These are phyloP conservation scores for Reutealis trisperma DNA, from an alignment of 345 rosid genomes.

Conservation along the genomic window DNA sequence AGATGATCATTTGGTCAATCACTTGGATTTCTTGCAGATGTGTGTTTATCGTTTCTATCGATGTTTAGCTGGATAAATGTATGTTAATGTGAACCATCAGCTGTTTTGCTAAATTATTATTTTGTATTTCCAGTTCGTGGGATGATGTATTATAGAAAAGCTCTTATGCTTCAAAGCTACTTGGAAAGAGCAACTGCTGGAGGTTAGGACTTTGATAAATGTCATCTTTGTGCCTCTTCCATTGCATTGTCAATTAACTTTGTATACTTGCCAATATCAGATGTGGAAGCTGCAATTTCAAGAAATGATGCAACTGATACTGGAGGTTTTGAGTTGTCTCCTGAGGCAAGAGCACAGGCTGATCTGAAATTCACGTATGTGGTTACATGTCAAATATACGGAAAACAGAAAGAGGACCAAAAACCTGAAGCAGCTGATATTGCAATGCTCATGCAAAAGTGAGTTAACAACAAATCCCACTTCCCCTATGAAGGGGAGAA, in stretches of 20 bases:
- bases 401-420: constrained; percentile 92
- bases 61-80: background rate
- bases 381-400: constrained; percentile 96
- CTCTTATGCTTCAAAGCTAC: constrained; percentile 90
- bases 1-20: background rate
- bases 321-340: constrained; percentile 87
- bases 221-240: constrained; percentile 15
- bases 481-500: background rate
- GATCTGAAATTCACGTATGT: constrained; percentile 94
- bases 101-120: constrained; percentile 1
- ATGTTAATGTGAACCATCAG: background rate
- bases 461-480: constrained; percentile 4
- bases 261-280: constrained; percentile 43
- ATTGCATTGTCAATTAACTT: constrained; percentile 22
- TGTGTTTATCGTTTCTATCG: background rate
- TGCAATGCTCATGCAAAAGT: constrained; percentile 95
- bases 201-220: constrained; percentile 54
- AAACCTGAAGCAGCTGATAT: constrained; percentile 93
- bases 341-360: constrained; percentile 86
- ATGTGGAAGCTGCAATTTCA: constrained; percentile 58
- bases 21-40: background rate
- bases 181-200: constrained; percentile 66
- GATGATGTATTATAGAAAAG: constrained; percentile 99
- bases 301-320: constrained; percentile 55
- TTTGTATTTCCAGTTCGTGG: constrained; percentile 78